Evolutionary conservation across 495 filamentous ascomycete species (phyloP).

Genomic region (Penicillium turbatum): DNA sequence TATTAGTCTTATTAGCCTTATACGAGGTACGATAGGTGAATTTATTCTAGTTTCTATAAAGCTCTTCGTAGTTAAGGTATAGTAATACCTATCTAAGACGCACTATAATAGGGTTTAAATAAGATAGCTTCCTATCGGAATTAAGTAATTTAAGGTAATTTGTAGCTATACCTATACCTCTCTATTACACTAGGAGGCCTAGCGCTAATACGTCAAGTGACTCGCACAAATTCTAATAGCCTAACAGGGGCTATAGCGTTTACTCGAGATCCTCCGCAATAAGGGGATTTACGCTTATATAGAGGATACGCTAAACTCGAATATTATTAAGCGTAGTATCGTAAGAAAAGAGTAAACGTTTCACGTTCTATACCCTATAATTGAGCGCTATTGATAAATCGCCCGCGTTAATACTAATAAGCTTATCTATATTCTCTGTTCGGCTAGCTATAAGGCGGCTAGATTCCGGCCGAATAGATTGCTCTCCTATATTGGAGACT

Average conservation of each 20-base stretch:
- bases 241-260: neutral
- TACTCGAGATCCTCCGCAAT: neutral
- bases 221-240: neutral
- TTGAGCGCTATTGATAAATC: neutral
- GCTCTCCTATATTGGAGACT: neutral
- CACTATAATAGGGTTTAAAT: neutral
- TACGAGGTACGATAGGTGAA: neutral
- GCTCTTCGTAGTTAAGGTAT: constrained; percentile 1
- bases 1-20: neutral
- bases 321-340: neutral
- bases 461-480: neutral
- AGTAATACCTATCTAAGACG: neutral
- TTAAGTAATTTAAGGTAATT: neutral
- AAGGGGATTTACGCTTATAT: neutral
- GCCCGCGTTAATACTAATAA: neutral
- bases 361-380: neutral
- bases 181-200: neutral
- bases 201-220: neutral
- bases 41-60: neutral
- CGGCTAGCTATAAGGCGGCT: neutral
- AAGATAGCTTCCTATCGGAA: neutral
- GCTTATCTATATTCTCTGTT: neutral
- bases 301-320: neutral
- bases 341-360: neutral
- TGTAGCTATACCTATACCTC: neutral